A percentile compares a stretch with the other conserved stretches of the same genome.
Evolutionary conservation across 306 rosid species (phyloP).

Genomic region (Fragaria ananassa): DNA sequence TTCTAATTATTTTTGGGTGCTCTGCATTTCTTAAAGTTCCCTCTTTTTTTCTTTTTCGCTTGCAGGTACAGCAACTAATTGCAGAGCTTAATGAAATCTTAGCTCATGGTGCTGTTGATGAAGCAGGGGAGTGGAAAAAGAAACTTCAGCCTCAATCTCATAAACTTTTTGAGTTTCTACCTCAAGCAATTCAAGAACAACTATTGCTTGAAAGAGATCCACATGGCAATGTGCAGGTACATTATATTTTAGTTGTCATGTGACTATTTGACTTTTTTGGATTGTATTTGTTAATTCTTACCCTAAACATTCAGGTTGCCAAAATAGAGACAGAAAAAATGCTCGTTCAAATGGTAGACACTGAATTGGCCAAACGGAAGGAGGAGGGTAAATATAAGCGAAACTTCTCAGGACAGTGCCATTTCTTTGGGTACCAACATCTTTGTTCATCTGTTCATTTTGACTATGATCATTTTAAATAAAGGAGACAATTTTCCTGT

Average conservation of each 20-base stretch:
- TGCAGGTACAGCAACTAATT: slow-evolving; percentile 89
- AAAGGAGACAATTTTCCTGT: neutral
- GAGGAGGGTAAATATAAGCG: slow-evolving; percentile 54
- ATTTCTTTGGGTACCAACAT: slow-evolving; percentile 71
- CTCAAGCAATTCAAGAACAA: slow-evolving; percentile 88
- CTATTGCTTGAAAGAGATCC: slow-evolving; percentile 95
- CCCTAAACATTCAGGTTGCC: slow-evolving; percentile 56
- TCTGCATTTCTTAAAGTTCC: neutral
- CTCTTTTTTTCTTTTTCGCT: neutral
- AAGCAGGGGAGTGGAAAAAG: slow-evolving; percentile 81
- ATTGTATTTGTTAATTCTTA: neutral
- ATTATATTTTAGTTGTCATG: slow-evolving; percentile 15
- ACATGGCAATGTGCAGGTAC: slow-evolving; percentile 90
- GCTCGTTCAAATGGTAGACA: slow-evolving; percentile 90
- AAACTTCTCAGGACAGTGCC: slow-evolving; percentile 68
- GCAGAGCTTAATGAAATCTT: slow-evolving; percentile 79
- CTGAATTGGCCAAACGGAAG: slow-evolving; percentile 69
- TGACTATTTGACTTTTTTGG: slow-evolving; percentile 4
- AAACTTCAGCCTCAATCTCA: slow-evolving; percentile 67
- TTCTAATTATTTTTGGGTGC: neutral
- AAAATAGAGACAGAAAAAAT: slow-evolving; percentile 91
- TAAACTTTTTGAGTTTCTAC: slow-evolving; percentile 73
- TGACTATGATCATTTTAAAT: neutral
- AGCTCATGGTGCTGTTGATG: slow-evolving; percentile 70
- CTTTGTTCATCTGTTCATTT: neutral